These are phyloP conservation scores for Zygotorulaspora mrakii DNA, from an alignment of 1,139 yeast species.

Conservation along the genomic window DNA sequence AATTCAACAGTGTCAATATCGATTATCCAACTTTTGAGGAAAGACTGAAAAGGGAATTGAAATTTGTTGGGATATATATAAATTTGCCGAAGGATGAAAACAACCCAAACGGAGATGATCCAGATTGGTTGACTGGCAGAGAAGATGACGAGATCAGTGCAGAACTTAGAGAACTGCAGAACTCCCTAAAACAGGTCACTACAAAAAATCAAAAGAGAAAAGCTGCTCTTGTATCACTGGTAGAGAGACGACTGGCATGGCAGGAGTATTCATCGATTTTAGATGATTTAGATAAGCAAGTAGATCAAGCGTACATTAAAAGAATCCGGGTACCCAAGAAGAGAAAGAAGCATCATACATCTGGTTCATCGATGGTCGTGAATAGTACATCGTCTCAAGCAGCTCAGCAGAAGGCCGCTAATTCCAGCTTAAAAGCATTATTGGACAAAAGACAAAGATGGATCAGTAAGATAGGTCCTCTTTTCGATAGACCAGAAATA, in stretches of 20 bases:
- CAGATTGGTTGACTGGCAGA: slow-evolving; percentile 67
- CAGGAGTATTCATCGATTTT: slow-evolving; percentile 87
- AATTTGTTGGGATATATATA: slow-evolving; percentile 87
- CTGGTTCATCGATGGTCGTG: slow-evolving; percentile 31
- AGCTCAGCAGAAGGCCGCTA: slow-evolving; percentile 54
- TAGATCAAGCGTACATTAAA: slow-evolving; percentile 88
- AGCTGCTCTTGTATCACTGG: slow-evolving; percentile 59
- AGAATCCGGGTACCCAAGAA: slow-evolving; percentile 79
- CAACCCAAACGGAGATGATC: slow-evolving; percentile 34
- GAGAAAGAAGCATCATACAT: slow-evolving; percentile 56
- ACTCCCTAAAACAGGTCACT: slow-evolving; percentile 59
- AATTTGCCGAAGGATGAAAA: slow-evolving; percentile 45
- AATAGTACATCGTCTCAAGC: slow-evolving; percentile 38
- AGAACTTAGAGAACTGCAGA: slow-evolving; percentile 72
- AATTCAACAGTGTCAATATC: slow-evolving; percentile 44
- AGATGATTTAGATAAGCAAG: slow-evolving; percentile 93
- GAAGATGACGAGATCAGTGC: slow-evolving; percentile 95
- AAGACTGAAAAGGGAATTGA: slow-evolving; percentile 77
- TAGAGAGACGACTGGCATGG: slow-evolving; percentile 92
- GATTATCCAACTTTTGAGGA: slow-evolving; percentile 86
- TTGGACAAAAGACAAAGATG: slow-evolving; percentile 84
- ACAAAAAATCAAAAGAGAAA: slow-evolving; percentile 65
- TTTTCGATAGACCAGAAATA: slow-evolving; percentile 63
- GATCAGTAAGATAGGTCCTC: slow-evolving; percentile 84
- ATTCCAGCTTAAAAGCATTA: slow-evolving; percentile 71